Percentiles rank a stretch among this genome's conserved stretches.
Conservation (phyloP, 306 rosid species). For the Hippophae rhamnoides region DNA sequence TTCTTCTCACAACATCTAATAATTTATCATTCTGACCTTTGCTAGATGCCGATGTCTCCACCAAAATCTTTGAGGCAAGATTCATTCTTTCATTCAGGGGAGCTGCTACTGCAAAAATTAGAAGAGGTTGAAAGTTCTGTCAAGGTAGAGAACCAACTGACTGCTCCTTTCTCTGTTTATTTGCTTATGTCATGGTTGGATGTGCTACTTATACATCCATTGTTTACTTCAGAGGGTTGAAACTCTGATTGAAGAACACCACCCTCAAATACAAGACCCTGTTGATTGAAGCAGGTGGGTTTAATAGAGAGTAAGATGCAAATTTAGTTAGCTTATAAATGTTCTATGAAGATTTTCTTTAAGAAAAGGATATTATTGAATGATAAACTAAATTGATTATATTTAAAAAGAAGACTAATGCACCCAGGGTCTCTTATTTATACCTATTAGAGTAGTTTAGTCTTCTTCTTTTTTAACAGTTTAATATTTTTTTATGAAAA, state of each 20-base stretch:
- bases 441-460: no score
- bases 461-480: no score
- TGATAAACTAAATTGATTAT: background rate
- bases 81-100: slow-evolving; percentile 36
- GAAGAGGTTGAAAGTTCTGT: slow-evolving; percentile 90
- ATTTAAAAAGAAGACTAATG: no score
- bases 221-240: slow-evolving; percentile 59
- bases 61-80: slow-evolving; percentile 52
- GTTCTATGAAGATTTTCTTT: background rate
- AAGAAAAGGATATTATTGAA: background rate
- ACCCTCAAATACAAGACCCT: slow-evolving; percentile 38
- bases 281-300: slow-evolving; percentile 36
- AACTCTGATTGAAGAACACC: slow-evolving; percentile 57
- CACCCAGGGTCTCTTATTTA: no score
- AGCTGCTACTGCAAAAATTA: slow-evolving; percentile 65
- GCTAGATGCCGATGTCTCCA: slow-evolving; percentile 45
- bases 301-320: slow-evolving; percentile 3
- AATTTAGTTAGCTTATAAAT: slow-evolving; percentile 1
- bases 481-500: no score
- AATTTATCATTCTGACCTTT: background rate
- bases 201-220: slow-evolving; percentile 10
- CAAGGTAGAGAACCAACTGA: slow-evolving; percentile 37
- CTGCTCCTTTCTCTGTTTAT: slow-evolving; percentile 1
- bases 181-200: background rate
- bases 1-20: background rate